Evolutionary conservation across 2,329 filamentous ascomycete genomes (phyloP), one percentile per base, ranked within the genome.

Genomic region (Claviceps humidiphila): DNA sequence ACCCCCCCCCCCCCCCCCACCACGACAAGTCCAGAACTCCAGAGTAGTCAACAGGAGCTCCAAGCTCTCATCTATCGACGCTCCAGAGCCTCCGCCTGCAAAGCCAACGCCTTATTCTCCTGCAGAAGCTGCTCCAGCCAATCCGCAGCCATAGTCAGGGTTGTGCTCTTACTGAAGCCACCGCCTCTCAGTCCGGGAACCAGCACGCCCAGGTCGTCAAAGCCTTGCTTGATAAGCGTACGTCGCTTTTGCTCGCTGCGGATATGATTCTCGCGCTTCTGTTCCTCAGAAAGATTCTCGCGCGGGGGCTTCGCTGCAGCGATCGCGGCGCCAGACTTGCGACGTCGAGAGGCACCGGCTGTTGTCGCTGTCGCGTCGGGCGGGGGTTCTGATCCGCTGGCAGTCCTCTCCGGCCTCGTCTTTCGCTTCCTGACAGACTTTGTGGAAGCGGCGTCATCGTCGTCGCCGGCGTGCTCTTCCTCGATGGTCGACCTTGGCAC

Each of bases 251-350:
- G 87, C 64, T 94, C 89, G 50, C 88, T 93, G 50, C 83, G 76
- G 57, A 95, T 93, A 63, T 94, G 88, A 59, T 95, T 95, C 61
- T 83, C 84, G 46, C 87, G 76, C 67, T 91, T 93, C 66, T 93
- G 85, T 55, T 85, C 82, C 58, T 91, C 86, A 0, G 82, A 80
- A 4, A 93, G 81, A 59, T 95, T 95, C 63, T 83, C 84, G 26
- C 85, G 70, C 2, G 73, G 63, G 2, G 69, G 53, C 59, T 81
- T 82, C 17, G 66, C 57, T 9, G 58, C 64, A 41, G 62, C 68
- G 5, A 60, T 63, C 6, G 62, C 68, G 6, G 61, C 63, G 9
- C 62, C 64, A 1, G 77, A 78, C 59, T 78, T 80, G 39, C 76
- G 71, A 48, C 76, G 69, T 60, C 77, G 77, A 34, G 30, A 3